Conservation (phyloP, 176 grass and related monocot genomes). For the Avena sativa region DNA sequence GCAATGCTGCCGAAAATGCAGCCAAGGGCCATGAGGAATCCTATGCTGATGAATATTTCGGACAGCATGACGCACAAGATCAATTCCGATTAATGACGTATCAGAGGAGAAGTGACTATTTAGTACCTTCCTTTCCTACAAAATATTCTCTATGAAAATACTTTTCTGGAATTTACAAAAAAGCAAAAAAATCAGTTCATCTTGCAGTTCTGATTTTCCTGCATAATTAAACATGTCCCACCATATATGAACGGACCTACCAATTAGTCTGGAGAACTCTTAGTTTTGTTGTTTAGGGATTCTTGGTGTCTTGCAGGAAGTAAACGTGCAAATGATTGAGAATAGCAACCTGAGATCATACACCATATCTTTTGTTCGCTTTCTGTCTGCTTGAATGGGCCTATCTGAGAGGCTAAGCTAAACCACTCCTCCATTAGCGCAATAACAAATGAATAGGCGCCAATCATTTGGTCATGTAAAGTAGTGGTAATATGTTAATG, state of each 20-base stretch:
- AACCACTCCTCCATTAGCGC: conserved; percentile 44
- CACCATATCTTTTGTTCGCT: conserved; percentile 59
- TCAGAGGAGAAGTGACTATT: neutral
- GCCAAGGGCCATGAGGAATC: conserved; percentile 51
- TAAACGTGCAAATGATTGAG: conserved; percentile 51
- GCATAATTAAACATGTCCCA: neutral
- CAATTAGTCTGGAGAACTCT: neutral
- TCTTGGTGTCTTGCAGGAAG: conserved; percentile 63
- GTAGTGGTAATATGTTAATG: conserved; percentile 48
- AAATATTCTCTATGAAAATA: conserved; percentile 40
- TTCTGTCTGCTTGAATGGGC: conserved; percentile 56
- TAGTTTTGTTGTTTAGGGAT: conserved; percentile 50
- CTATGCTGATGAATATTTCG: conserved; percentile 54
- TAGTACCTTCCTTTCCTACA: neutral
- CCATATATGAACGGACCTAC: conserved; percentile 21
- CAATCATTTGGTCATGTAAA: conserved; percentile 67
- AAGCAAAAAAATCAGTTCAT: conserved; percentile 26
- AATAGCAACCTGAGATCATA: conserved; percentile 56
- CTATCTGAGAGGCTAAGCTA: conserved; percentile 33
- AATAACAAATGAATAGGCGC: conserved; percentile 36
- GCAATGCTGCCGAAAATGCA: conserved; percentile 46
- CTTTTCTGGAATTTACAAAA: neutral
- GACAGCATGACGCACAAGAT: conserved; percentile 45
- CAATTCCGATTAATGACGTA: conserved; percentile 30
- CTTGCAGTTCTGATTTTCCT: conserved; percentile 19